Conservation (phyloP, 2,329 filamentous ascomycete species). For the Dendryphion nanum region DNA sequence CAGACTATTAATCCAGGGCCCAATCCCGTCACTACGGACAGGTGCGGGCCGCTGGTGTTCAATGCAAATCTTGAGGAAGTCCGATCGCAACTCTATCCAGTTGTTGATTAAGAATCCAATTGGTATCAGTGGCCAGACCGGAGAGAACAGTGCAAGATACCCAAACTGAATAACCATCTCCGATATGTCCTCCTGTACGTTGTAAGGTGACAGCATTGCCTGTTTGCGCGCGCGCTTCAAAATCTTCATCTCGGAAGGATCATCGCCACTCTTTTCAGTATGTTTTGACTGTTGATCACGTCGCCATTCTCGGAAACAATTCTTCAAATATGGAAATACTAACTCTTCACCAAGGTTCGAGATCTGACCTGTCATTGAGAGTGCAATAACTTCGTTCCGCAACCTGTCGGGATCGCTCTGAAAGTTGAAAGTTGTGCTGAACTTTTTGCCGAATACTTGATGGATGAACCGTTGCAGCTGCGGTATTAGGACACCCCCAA, state of each 20-base stretch:
- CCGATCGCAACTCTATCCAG: constrained; percentile 35
- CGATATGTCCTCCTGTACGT: constrained; percentile 35
- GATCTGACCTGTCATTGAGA: constrained; percentile 34
- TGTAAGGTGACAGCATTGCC: constrained; percentile 26
- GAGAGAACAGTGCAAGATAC: constrained; percentile 34
- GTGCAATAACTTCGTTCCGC: constrained; percentile 33
- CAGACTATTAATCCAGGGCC: constrained; percentile 32
- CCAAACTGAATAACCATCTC: constrained; percentile 39
- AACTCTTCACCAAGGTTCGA: constrained; percentile 29
- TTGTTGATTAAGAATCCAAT: constrained; percentile 39
- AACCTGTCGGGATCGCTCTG: constrained; percentile 26
- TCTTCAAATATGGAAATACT: constrained; percentile 29
- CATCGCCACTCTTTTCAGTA: constrained; percentile 11
- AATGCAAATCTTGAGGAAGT: constrained; percentile 34
- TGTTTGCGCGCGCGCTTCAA: constrained; percentile 29
- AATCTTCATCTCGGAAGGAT: constrained; percentile 28
- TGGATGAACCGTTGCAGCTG: constrained; percentile 20
- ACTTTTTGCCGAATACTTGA: constrained; percentile 9
- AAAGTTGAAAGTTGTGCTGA: constrained; percentile 15
- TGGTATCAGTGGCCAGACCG: constrained; percentile 34
- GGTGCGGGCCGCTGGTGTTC: constrained; percentile 30
- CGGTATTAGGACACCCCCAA: constrained; percentile 57
- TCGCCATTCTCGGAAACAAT: constrained; percentile 25
- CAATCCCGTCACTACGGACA: constrained; percentile 29
- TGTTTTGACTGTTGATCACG: constrained; percentile 16